These are phyloP conservation scores for Neophaeococcomyces aloes DNA, from an alignment of 2,329 filamentous ascomycete genomes.

Conservation along the genomic window DNA sequence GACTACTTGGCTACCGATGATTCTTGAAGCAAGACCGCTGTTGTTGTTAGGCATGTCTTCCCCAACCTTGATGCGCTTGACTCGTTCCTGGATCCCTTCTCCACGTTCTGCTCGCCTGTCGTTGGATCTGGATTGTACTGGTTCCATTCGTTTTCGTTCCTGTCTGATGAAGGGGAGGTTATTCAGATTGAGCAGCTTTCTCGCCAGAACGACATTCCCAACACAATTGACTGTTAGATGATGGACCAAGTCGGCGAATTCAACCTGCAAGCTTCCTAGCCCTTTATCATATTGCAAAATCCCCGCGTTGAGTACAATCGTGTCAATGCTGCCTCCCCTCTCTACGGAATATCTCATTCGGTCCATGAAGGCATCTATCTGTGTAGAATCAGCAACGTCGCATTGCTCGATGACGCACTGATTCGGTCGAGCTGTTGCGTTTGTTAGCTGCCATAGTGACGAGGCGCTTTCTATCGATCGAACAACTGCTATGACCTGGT, in stretches of 20 bases:
- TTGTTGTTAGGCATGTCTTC: neutral
- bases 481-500: constrained; percentile 42
- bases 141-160: neutral
- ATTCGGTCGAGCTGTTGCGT: constrained; percentile 15
- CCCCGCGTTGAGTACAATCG: constrained; percentile 48
- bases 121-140: no score
- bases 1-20: constrained; percentile 28
- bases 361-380: constrained; percentile 38
- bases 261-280: constrained; percentile 2
- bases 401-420: constrained; percentile 38
- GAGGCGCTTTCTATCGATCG: constrained; percentile 34
- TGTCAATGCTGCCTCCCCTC: constrained; percentile 37
- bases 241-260: constrained; percentile 42
- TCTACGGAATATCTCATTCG: constrained; percentile 32
- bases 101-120: no score
- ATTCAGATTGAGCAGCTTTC: constrained; percentile 40
- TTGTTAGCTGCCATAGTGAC: constrained; percentile 34
- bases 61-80: no score
- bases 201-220: constrained; percentile 47
- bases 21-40: neutral
- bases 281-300: constrained; percentile 45
- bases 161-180: constrained; percentile 35
- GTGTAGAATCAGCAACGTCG: constrained; percentile 44
- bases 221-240: constrained; percentile 50
- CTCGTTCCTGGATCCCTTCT: no score